A percentile compares a stretch with the other conserved stretches of the same genome.
These are phyloP conservation scores for Lecanicillium sp. DNA, from an alignment of 2,329 filamentous ascomycete genomes.

Conservation along the genomic window DNA sequence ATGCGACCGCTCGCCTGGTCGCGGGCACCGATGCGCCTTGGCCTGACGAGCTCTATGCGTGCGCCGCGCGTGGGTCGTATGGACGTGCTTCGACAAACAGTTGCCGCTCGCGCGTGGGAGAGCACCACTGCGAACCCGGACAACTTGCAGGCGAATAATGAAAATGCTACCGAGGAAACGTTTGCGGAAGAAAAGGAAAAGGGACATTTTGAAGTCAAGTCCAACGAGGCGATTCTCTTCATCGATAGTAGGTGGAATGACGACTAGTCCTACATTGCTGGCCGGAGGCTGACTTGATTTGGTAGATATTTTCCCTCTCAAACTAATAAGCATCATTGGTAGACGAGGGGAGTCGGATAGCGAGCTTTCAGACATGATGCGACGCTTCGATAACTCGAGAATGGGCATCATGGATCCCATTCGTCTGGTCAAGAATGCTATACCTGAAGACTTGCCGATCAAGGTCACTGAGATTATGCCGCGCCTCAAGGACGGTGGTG, in stretches of 20 bases:
- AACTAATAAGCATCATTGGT: slow-evolving; percentile 44
- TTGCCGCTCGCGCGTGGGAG: slow-evolving; percentile 9
- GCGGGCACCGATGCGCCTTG: not conserved
- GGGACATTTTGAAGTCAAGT: slow-evolving; percentile 70
- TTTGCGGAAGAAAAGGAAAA: slow-evolving; percentile 53
- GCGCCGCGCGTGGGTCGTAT: not conserved
- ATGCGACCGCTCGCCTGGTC: slow-evolving; percentile 6
- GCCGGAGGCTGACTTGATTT: slow-evolving; percentile 1
- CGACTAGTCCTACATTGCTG: not conserved
- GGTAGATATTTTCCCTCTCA: slow-evolving; percentile 84
- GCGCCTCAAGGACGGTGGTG: slow-evolving; percentile 82
- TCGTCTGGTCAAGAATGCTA: slow-evolving; percentile 48
- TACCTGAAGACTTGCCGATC: slow-evolving; percentile 53
- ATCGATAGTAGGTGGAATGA: slow-evolving; percentile 63
- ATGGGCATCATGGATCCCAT: slow-evolving; percentile 44
- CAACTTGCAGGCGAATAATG: not conserved
- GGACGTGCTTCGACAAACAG: not conserved
- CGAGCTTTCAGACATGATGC: slow-evolving; percentile 42
- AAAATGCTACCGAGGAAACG: slow-evolving; percentile 10
- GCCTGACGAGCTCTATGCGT: not conserved
- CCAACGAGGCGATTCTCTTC: slow-evolving; percentile 79
- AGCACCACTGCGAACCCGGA: slow-evolving; percentile 11
- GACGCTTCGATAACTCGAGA: slow-evolving; percentile 41
- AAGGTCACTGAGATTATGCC: slow-evolving; percentile 76
- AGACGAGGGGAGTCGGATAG: slow-evolving; percentile 39